These are phyloP conservation scores for Stenocarpella maydis DNA, from an alignment of 2,329 filamentous ascomycete genomes.

Conservation along the genomic window DNA sequence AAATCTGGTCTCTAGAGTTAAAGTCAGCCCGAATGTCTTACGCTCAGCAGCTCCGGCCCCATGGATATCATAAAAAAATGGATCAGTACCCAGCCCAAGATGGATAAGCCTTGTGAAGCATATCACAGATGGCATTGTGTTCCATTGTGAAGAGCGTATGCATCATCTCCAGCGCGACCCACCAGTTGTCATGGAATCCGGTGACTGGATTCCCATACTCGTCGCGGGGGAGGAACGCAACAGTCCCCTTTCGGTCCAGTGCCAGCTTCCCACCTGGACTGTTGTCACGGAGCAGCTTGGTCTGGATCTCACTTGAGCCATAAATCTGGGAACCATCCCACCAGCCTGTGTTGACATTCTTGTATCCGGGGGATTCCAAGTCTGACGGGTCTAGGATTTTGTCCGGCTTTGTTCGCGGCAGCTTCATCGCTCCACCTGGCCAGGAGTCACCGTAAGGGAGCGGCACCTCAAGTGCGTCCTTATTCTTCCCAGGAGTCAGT, in stretches of 20 bases:
- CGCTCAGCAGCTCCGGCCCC: accelerated
- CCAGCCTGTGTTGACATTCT: conserved; percentile 5
- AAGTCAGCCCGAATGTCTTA: background rate
- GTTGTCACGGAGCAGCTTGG: conserved; percentile 2
- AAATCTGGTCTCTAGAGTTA: background rate
- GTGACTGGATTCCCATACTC: background rate
- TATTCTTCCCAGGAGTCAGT: background rate
- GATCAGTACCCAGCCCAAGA: conserved; percentile 6
- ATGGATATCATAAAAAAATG: background rate
- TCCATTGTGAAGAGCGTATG: conserved; percentile 12
- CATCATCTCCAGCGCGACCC: conserved; percentile 16
- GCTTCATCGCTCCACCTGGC: background rate
- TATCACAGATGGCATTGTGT: conserved; percentile 2
- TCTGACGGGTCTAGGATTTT: conserved; percentile 2
- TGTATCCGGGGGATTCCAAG: background rate
- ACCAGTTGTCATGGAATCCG: conserved; percentile 3
- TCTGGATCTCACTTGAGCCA: background rate
- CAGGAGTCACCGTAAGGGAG: conserved; percentile 2
- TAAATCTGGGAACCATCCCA: conserved; percentile 16
- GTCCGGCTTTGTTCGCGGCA: conserved; percentile 9
- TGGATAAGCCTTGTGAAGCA: background rate
- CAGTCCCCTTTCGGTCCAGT: background rate
- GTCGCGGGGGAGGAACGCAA: conserved; percentile 12
- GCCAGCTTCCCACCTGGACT: background rate
- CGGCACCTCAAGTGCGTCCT: background rate